Conservation (phyloP, 163 green algal genomes). For the Chlorella variabilis region DNA sequence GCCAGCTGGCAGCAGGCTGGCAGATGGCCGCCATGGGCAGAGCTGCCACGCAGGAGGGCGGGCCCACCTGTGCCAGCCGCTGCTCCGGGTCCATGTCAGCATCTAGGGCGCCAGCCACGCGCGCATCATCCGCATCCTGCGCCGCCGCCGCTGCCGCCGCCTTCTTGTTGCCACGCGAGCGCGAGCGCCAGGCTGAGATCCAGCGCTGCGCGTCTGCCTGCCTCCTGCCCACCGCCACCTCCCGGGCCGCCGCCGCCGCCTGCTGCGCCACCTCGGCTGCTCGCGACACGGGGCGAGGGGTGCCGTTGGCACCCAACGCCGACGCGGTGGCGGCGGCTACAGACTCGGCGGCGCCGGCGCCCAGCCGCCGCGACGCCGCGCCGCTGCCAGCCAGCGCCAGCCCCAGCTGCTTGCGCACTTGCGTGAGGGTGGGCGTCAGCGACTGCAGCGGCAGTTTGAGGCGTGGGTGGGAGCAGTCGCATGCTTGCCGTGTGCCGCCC, state of each 20-base stretch:
- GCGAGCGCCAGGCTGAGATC: constrained; percentile 19
- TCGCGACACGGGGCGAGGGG: background rate
- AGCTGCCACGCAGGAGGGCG: too few relatives aligned
- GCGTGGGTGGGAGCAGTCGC: too few relatives aligned
- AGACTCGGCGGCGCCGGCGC: background rate
- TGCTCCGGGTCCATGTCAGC: background rate
- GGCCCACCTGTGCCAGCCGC: background rate
- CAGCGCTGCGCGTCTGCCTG: constrained; percentile 33
- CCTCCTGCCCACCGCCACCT: constrained; percentile 15
- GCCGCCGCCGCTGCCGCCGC: constrained; percentile 16
- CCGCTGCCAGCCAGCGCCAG: background rate
- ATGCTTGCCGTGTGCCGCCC: too few relatives aligned
- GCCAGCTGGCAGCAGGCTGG: background rate
- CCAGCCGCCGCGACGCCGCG: background rate
- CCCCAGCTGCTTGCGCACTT: constrained; percentile 24
- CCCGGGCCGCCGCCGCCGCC: constrained; percentile 1
- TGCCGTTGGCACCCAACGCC: background rate
- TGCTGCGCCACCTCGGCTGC: background rate
- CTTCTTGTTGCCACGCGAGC: constrained; percentile 20
- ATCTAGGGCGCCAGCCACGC: background rate
- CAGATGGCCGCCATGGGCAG: too few relatives aligned
- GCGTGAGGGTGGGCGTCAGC: constrained; percentile 21
- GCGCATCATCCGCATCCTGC: background rate
- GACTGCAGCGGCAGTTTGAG: background rate
- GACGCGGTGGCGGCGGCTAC: background rate